phyloP scores from a whole-genome alignment of 768 basidiomycete genomes.

The Calocera cornea region DNA sequence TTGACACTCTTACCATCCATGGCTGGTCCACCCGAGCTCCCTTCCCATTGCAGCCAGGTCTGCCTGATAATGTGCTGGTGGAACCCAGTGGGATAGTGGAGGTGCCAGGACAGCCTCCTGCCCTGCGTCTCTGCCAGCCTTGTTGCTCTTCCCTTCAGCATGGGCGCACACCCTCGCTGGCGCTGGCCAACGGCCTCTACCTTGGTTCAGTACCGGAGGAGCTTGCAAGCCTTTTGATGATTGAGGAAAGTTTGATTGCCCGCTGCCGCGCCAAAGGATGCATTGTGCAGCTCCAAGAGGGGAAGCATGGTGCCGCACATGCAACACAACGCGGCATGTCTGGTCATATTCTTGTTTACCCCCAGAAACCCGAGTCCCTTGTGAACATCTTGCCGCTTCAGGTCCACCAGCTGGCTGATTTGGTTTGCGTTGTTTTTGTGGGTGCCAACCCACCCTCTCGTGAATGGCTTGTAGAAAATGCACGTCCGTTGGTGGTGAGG shows the following conservation, averaged over 20 bases:
- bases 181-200: slow-evolving; percentile 25
- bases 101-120: too few relatives aligned
- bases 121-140: too few relatives aligned
- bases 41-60: too few relatives aligned
- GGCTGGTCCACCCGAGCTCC: too few relatives aligned
- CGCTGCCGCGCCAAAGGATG: slow-evolving; percentile 23
- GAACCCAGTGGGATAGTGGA: too few relatives aligned
- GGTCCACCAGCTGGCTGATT: slow-evolving; percentile 15
- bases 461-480: slow-evolving; percentile 20
- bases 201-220: slow-evolving; percentile 23
- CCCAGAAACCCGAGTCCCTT: slow-evolving; percentile 23
- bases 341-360: slow-evolving; percentile 32
- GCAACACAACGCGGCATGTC: slow-evolving; percentile 24
- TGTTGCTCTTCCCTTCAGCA: too few relatives aligned
- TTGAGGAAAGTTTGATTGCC: slow-evolving; percentile 33
- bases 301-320: slow-evolving; percentile 1
- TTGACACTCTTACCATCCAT: too few relatives aligned
- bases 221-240: slow-evolving; percentile 23
- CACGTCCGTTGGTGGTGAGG: slow-evolving; percentile 26
- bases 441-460: slow-evolving; percentile 17
- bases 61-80: too few relatives aligned
- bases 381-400: slow-evolving; percentile 15
- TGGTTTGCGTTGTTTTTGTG: slow-evolving; percentile 11
- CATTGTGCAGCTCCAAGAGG: slow-evolving; percentile 26
- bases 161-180: neutral